phyloP scores from a whole-genome alignment of 257 asterid genomes.

The Eucommia ulmoides region DNA sequence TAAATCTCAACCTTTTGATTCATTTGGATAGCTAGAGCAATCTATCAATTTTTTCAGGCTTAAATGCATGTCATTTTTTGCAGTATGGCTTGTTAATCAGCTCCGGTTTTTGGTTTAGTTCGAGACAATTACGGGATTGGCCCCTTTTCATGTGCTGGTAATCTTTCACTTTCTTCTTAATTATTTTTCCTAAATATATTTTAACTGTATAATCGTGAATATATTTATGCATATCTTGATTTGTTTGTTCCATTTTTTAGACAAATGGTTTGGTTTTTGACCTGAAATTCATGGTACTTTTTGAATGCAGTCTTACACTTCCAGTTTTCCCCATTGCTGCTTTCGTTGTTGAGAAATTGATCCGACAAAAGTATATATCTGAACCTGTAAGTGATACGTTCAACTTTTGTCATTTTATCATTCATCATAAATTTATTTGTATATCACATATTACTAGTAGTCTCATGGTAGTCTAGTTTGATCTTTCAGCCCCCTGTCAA shows the following conservation, averaged over 20 bases:
- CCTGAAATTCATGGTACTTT: constrained; percentile 1
- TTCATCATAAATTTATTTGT: too few species aligned
- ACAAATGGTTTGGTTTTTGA: too few species aligned
- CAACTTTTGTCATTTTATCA: background rate
- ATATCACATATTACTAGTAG: too few species aligned
- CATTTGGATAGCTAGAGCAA: too few species aligned
- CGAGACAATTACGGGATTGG: constrained; percentile 87
- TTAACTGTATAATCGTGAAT: too few species aligned
- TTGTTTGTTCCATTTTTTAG: too few species aligned
- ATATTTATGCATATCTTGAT: too few species aligned
- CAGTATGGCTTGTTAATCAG: constrained; percentile 96
- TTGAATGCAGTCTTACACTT: constrained; percentile 64
- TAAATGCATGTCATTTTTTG: constrained; percentile 21
- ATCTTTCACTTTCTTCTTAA: constrained; percentile 9
- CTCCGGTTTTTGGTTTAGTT: constrained; percentile 83
- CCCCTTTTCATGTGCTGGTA: constrained; percentile 97
- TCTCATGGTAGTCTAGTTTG: too few species aligned
- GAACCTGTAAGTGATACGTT: constrained; percentile 46
- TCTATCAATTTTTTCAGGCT: too few species aligned
- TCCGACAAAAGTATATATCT: constrained; percentile 38
- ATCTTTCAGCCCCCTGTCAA: too few species aligned
- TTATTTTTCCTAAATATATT: too few species aligned
- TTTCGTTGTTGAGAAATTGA: constrained; percentile 66
- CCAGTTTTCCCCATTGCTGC: constrained; percentile 75
- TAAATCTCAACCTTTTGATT: background rate